Base-by-base conservation (phyloP, 148 eudicot species). In the Silene uniflora region DNA sequence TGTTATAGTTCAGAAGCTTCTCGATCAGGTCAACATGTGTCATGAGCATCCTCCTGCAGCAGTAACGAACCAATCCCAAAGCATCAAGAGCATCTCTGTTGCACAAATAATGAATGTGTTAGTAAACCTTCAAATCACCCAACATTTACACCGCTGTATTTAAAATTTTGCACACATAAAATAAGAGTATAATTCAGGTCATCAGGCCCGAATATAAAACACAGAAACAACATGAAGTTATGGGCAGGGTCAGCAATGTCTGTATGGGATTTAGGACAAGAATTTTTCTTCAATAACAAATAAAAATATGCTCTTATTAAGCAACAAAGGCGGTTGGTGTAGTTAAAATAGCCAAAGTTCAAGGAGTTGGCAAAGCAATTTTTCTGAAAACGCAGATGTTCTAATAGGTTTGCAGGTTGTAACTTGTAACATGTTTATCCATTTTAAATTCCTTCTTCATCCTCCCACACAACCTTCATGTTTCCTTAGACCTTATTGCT, bases 11-110 rank as follows among this genome's bases (percentile, higher is more conserved):
- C 75, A 94, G 84, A 75, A 94, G 92, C 89, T 94, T 94, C 91
- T 94, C 98, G 73, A 94, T 94, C 81, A 94, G 90, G 78, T 94
- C 98, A 62, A 91, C 97, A 81, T 94, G 98, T 29, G 98, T 94
- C 97, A 94, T 91, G 62, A 94, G 89, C 98, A 94, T 94, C 72
- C 98, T 87, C 74, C 98, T 80, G 75, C 98, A 94, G 84, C 98
- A 94, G 71, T 94, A 94, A 11, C 98, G 96, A 75, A 94, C 98
- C 84, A 94, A 78, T 11, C 85, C 87, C 86, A 94, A 76, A 18
- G 98, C 91, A 90, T 94, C 98, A 73, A 91, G 96, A 29, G 98
- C 98, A 86, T 94, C 98, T 42, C 97, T 94, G 92, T 79, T 42
- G 81, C 24, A 77, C 12, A 55, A 65, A 44, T 77, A 80, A 10